A percentile compares a stretch with the other conserved stretches of the same genome.
Conservation (phyloP, 768 basidiomycete genomes). For the Lenzites betulinus region DNA sequence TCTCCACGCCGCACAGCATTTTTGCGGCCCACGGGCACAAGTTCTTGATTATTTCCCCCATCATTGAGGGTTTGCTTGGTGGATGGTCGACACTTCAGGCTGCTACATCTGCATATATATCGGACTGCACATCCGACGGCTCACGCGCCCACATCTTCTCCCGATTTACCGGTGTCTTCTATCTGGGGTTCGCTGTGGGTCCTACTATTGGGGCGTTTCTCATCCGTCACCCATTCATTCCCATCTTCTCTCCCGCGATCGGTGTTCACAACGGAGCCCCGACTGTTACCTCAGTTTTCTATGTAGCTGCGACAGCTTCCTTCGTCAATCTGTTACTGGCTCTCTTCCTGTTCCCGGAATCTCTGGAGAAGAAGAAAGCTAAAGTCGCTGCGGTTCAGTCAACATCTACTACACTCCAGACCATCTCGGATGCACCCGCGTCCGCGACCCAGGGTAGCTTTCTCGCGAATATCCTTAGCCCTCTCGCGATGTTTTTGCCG, state of each 20-base stretch:
- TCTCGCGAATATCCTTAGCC: constrained; percentile 53
- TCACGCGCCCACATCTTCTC: constrained; percentile 63
- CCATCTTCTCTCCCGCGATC: constrained; percentile 26
- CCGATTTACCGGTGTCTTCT: constrained; percentile 75
- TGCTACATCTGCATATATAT: constrained; percentile 69
- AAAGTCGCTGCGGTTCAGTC: constrained; percentile 31
- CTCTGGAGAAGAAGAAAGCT: constrained; percentile 46
- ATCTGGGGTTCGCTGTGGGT: constrained; percentile 75
- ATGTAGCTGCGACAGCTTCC: constrained; percentile 47
- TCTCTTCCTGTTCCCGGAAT: constrained; percentile 54
- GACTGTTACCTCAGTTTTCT: constrained; percentile 54
- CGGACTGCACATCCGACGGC: constrained; percentile 80
- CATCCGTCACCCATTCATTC: constrained; percentile 46
- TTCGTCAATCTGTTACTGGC: constrained; percentile 59
- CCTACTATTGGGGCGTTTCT: constrained; percentile 66
- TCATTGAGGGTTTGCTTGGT: constrained; percentile 79
- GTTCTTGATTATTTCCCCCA: constrained; percentile 74
- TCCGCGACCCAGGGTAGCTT: constrained; percentile 28
- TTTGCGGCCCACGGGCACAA: constrained; percentile 68
- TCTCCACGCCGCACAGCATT: constrained; percentile 62
- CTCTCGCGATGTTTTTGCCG: constrained; percentile 72
- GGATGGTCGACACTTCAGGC: constrained; percentile 69
- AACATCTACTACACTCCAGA: background rate
- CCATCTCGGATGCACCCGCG: constrained; percentile 23
- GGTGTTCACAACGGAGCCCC: constrained; percentile 36